Conservation (phyloP, 257 asterid genomes). For the Nicotiana sylvestris region DNA sequence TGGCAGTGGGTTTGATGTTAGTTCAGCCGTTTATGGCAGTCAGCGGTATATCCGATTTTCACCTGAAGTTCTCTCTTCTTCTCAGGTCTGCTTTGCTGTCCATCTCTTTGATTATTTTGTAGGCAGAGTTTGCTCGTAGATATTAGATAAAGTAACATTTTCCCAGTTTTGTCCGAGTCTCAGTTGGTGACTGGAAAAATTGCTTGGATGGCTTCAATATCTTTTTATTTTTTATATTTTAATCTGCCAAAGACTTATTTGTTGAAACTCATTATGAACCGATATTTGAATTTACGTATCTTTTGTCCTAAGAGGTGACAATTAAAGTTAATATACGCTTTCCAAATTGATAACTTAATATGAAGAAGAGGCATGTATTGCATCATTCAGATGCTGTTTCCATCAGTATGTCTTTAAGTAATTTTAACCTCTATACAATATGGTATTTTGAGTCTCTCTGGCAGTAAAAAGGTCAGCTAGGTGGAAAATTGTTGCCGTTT, state of each 20-base stretch:
- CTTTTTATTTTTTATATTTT: background rate
- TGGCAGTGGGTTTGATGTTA: conserved; percentile 96
- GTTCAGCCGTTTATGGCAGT: conserved; percentile 97
- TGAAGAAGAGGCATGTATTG: background rate
- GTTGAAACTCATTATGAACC: background rate
- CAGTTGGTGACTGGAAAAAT: background rate
- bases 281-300: background rate
- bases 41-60: conserved; percentile 87
- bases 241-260: background rate
- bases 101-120: background rate
- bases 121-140: background rate
- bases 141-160: background rate
- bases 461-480: too few relatives aligned
- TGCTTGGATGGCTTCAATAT: background rate
- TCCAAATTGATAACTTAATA: background rate
- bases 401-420: background rate
- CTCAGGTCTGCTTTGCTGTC: conserved; percentile 53
- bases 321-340: background rate
- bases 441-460: too few relatives aligned
- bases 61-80: conserved; percentile 75
- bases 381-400: background rate
- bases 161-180: background rate
- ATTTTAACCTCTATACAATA: too few relatives aligned
- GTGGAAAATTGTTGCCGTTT: too few relatives aligned
- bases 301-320: background rate